A percentile compares a stretch with the other conserved stretches of the same genome.
Evolutionary conservation across 345 rosid species (phyloP).

Genomic region (Eucalyptus brandiana): DNA sequence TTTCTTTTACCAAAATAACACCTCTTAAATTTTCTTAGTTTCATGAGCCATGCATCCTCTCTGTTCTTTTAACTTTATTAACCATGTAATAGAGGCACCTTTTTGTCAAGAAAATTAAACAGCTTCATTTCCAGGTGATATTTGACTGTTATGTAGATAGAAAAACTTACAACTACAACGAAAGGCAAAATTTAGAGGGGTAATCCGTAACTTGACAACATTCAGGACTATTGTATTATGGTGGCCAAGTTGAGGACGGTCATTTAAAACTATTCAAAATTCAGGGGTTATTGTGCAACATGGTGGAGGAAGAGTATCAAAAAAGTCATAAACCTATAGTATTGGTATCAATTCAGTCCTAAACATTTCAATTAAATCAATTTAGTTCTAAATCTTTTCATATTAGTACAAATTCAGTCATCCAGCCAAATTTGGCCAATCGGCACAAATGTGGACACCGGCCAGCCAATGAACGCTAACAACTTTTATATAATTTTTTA

Average conservation of each 20-base stretch:
- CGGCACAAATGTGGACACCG: too few species aligned
- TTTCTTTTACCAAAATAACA: too few species aligned
- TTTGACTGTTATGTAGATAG: not conserved
- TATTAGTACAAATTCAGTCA: too few species aligned
- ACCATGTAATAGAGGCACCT: not conserved
- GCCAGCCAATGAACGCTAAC: too few species aligned
- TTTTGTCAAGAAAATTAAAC: not conserved
- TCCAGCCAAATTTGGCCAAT: too few species aligned
- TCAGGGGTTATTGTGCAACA: not conserved
- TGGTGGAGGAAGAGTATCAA: rapidly evolving
- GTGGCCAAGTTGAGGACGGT: not conserved
- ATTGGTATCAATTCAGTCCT: rapidly evolving
- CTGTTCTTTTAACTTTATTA: too few species aligned
- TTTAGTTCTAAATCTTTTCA: too few species aligned
- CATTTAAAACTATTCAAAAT: not conserved
- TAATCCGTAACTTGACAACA: not conserved
- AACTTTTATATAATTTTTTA: too few species aligned
- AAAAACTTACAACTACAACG: not conserved
- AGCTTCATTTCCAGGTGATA: not conserved
- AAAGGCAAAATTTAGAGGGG: not conserved
- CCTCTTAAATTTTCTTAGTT: not conserved
- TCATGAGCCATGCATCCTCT: not conserved
- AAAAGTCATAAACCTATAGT: too few species aligned
- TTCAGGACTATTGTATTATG: not conserved
- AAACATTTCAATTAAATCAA: too few species aligned